Evolutionary conservation across 1,284 basidiomycete species (phyloP), one percentile per base, ranked within the genome.

Genomic region (Boletus sp.): DNA sequence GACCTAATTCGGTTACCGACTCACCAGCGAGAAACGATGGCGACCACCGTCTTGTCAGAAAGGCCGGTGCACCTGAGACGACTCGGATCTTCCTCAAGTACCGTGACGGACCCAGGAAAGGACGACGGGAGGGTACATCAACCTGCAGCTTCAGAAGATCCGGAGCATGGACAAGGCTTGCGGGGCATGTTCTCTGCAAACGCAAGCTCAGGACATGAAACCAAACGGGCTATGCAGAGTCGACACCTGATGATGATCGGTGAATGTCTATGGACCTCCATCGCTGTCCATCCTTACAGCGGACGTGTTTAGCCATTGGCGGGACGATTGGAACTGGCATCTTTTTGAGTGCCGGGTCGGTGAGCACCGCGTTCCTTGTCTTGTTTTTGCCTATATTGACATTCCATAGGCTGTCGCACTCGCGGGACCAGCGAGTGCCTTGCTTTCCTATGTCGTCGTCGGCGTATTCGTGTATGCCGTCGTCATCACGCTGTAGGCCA

Each of bases 381-480:
- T 52, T 55, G 37, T 16, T 5, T 27, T 28, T 10, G 4, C 10
- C n/a, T 43, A 23, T 31, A 14, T 49, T 60, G 37, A 53, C 23
- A 25, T 37, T 40, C 17, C 25, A 23, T n/a, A 80, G 78, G 77
- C 78, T 4, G 68, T 80, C 19, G 73, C 79, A 8, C 61, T 75
- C 6, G 81, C 82, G 16, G 83, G 83, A 27, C 81, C 83, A 10
- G 83, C 76, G 16, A 82, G 82, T 56, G 77, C 82, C 8, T 66
- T 84, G 19, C 61, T 84, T 0, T 81, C 82, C 3, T 85, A 85
- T 64, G 70, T 77, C 19, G 74, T 83, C 40, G 81, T 83, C 28
- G 81, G 81, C 6, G 9, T 83, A 6, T 85, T 84, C 68, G 83
- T 84, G 33, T 84, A 82, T 66, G 69, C 77, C n/a, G 81, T 84